Conservation (phyloP, 2,329 filamentous ascomycete genomes). For the Colletotrichum plurivorum region DNA sequence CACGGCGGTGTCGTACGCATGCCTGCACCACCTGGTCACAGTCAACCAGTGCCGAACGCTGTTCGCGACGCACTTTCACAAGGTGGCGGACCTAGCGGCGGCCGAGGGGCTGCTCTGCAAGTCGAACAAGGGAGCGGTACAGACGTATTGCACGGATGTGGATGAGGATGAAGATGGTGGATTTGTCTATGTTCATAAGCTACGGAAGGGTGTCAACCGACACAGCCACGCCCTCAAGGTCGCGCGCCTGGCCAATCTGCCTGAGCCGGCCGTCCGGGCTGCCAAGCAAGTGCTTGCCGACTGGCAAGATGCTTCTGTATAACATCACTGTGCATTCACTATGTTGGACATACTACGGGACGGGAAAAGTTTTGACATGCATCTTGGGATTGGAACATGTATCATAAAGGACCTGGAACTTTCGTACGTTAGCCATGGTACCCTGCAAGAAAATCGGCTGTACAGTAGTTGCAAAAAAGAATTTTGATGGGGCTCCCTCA, state of each 20-base stretch:
- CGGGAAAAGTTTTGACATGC: constrained; percentile 13
- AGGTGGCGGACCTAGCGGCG: constrained; percentile 81
- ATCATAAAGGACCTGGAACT: constrained; percentile 27
- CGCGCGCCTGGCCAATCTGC: constrained; percentile 87
- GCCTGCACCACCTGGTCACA: constrained; percentile 84
- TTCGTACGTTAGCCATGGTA: constrained; percentile 56
- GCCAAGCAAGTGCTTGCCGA: constrained; percentile 71
- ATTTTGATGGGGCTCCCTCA: constrained; percentile 60
- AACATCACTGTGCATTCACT: constrained; percentile 15
- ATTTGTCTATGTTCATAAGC: constrained; percentile 89
- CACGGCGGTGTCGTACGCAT: constrained; percentile 89
- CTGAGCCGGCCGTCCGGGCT: constrained; percentile 77
- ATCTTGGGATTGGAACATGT: constrained; percentile 22
- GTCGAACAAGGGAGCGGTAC: constrained; percentile 61
- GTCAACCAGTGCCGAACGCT: constrained; percentile 84
- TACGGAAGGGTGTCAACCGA: constrained; percentile 86
- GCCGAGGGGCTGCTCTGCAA: constrained; percentile 63
- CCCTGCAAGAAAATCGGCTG: constrained; percentile 43
- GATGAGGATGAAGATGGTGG: constrained; percentile 77
- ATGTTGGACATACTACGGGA: not conserved
- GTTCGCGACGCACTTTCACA: constrained; percentile 97
- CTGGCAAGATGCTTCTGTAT: constrained; percentile 18
- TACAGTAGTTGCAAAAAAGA: constrained; percentile 43
- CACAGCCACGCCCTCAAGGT: constrained; percentile 95
- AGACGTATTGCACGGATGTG: constrained; percentile 91